Conservation (phyloP, 1,284 basidiomycete genomes). For the Ustilago lituana region DNA sequence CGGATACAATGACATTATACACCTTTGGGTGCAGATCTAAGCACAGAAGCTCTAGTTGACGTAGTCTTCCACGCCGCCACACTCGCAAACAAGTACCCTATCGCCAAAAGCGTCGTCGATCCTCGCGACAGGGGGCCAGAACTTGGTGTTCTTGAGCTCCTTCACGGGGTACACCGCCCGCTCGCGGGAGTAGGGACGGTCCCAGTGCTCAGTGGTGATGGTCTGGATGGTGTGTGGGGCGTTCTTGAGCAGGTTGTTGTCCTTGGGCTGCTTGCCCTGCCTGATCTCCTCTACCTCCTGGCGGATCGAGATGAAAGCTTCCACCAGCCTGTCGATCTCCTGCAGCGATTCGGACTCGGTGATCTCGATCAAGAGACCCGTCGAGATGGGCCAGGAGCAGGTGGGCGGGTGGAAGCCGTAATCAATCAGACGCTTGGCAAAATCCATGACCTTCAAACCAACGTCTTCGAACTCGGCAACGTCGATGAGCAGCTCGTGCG, state of each 20-base stretch:
- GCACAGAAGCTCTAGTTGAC: too few relatives aligned
- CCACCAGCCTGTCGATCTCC: slow-evolving; percentile 78
- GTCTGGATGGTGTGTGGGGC: slow-evolving; percentile 88
- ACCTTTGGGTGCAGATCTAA: too few relatives aligned
- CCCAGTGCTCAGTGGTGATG: slow-evolving; percentile 83
- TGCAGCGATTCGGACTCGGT: slow-evolving; percentile 63
- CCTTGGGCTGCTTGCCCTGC: slow-evolving; percentile 75
- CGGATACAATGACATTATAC: too few relatives aligned
- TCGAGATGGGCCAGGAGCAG: slow-evolving; percentile 66
- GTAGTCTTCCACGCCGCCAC: slow-evolving; percentile 56
- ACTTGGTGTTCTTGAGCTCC: slow-evolving; percentile 55
- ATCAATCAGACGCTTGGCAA: slow-evolving; percentile 90
- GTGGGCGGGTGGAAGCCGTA: slow-evolving; percentile 63
- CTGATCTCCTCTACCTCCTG: slow-evolving; percentile 88
- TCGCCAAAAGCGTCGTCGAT: slow-evolving; percentile 63
- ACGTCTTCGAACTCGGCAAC: slow-evolving; percentile 89
- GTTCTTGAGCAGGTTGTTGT: slow-evolving; percentile 83
- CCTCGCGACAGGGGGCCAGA: slow-evolving; percentile 63
- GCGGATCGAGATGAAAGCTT: slow-evolving; percentile 95
- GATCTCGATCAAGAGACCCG: slow-evolving; percentile 64
- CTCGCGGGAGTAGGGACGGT: slow-evolving; percentile 69
- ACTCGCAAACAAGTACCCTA: slow-evolving; percentile 56
- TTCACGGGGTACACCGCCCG: slow-evolving; percentile 60
- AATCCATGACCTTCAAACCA: slow-evolving; percentile 91
- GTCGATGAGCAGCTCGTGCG: slow-evolving; percentile 94